phyloP scores from a whole-genome alignment of 441 rosid genomes.

The Pelargonium fulgidum region DNA sequence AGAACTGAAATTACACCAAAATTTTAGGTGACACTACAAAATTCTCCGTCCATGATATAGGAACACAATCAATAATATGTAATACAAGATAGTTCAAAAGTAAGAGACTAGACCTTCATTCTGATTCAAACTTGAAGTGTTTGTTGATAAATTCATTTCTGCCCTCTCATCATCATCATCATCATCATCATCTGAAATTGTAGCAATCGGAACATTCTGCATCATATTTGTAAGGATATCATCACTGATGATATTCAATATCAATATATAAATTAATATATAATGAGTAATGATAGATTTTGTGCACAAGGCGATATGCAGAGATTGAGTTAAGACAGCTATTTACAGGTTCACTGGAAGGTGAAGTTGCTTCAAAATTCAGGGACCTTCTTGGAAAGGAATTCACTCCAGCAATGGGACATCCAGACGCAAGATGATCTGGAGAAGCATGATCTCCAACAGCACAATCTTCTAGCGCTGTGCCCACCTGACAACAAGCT shows the following conservation, averaged over 20 bases:
- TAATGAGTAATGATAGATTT: constrained; percentile 1
- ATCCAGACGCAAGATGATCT: not conserved
- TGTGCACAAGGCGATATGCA: not conserved
- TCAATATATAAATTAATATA: not conserved
- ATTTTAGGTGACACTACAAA: not conserved
- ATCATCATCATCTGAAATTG: constrained; percentile 10
- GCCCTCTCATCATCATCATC: not conserved
- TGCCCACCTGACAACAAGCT: constrained; percentile 7
- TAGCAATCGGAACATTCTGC: not conserved
- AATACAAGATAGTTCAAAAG: not conserved
- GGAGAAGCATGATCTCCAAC: not conserved
- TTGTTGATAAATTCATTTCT: not conserved
- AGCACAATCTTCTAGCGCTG: not conserved
- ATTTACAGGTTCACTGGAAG: not conserved
- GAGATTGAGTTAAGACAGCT: not conserved
- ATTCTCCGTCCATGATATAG: not conserved
- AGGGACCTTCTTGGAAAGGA: not conserved
- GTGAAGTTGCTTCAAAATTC: not conserved
- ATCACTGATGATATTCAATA: constrained; percentile 5
- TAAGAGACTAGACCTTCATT: constrained; percentile 4
- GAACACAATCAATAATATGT: not conserved
- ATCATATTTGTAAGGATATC: not conserved
- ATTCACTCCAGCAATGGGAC: constrained; percentile 1
- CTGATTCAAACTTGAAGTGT: not conserved
- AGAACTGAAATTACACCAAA: constrained; percentile 6